Base-by-base conservation (phyloP, 495 filamentous ascomycete genomes). In the Trypethelium eluteriae region DNA sequence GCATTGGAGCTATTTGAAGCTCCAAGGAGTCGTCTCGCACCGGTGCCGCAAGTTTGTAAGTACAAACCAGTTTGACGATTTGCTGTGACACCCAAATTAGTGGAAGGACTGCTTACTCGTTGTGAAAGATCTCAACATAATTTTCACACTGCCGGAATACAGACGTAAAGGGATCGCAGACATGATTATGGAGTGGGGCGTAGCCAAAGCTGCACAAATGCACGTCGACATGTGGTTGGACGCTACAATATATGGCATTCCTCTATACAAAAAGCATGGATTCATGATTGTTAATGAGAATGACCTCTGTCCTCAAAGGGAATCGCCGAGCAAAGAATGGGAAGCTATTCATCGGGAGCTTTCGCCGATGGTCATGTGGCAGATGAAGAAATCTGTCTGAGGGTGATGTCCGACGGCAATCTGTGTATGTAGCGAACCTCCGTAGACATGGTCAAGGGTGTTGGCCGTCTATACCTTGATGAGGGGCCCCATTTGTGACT, bases 201-300 rank as follows among this genome's bases (percentile, higher is more conserved):
- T 59, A 36, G 46, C 35, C 34, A 65, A 47, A 49, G 64, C 64
- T 7, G 39, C 49, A 14, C 25, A 56, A 11, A 50, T 53, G 38
- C 25, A 56, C 4, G 46, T 65, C 3, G 64, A 65, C 11, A 56
- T 65, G 3, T 65, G 64, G 64, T 56, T 65, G 47, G 56, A 65
- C 39, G 41, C 64, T 12, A 65, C 64, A 3, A n/a, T 56, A 2
- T 9, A 35, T 53, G 64, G 64, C 16, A 56, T 56, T 36, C 64
- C 64, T 2, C 34, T 65, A 39, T 65, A 65, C 34, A 39, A 65
- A 7, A 53, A 39, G 32, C 18, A 56, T 16, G 64, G 64, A 38
- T 65, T 65, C 38, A 47, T 57, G 46, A 12, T 56, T 14, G 39
- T 65, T 11, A 18, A 70, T 56, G 64, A 70, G 7, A 56, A 72